A percentile compares a stretch with the other conserved stretches of the same genome.
Conservation (phyloP, 1,284 basidiomycete species). For the Gomphus sp. region DNA sequence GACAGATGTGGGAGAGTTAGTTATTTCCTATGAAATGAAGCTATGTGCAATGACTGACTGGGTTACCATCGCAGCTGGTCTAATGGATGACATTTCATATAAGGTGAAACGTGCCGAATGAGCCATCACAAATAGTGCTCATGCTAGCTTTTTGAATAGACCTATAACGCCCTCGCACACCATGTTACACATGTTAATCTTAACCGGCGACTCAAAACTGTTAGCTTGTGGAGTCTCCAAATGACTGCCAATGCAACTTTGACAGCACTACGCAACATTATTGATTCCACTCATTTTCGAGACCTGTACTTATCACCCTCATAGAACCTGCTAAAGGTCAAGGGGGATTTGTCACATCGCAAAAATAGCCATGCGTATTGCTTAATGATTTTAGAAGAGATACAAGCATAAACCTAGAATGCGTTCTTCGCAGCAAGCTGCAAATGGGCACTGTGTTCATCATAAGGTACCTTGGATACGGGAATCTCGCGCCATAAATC, state of each 20-base stretch:
- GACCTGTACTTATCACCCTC: constrained; percentile 25
- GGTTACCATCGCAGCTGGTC: constrained; percentile 43
- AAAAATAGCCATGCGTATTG: not conserved
- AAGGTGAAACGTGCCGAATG: constrained; percentile 37
- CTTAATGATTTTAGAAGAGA: not conserved
- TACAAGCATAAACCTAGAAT: constrained; percentile 17
- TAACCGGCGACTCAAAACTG: constrained; percentile 78
- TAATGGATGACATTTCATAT: constrained; percentile 73
- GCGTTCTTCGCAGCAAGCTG: constrained; percentile 78
- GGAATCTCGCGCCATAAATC: constrained; percentile 97
- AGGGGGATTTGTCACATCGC: not conserved
- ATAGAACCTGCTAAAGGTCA: not conserved
- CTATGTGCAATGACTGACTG: constrained; percentile 15
- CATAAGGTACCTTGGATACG: constrained; percentile 82
- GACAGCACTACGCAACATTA: constrained; percentile 45
- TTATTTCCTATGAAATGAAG: constrained; percentile 2
- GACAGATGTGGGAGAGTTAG: constrained; percentile 80
- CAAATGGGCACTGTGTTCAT: constrained; percentile 89
- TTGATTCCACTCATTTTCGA: constrained; percentile 42
- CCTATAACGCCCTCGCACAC: constrained; percentile 85
- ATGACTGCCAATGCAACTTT: constrained; percentile 62
- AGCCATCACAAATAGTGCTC: not conserved
- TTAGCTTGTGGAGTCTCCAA: constrained; percentile 76
- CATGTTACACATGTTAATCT: constrained; percentile 85
- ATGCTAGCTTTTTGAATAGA: constrained; percentile 28